Evolutionary conservation across 345 rosid genomes (phyloP).

Genomic region (Draba incana): DNA sequence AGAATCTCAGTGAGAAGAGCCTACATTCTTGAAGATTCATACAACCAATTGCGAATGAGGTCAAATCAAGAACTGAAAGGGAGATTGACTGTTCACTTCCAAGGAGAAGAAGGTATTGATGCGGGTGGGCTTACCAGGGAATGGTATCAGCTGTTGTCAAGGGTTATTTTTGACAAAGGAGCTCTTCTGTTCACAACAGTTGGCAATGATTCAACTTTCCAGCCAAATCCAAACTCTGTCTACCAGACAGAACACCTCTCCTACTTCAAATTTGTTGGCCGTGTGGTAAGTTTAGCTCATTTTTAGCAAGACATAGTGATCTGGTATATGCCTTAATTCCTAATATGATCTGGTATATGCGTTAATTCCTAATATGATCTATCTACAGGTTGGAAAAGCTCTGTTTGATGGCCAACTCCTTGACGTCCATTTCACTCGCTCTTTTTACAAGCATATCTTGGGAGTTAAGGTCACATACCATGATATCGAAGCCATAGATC

Average conservation of each 20-base stretch:
- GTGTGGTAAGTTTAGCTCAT: slow-evolving; percentile 71
- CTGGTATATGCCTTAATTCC: slow-evolving; percentile 20
- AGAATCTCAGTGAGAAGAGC: slow-evolving; percentile 95
- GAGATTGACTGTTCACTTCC: slow-evolving; percentile 89
- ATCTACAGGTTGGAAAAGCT: slow-evolving; percentile 90
- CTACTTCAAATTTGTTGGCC: slow-evolving; percentile 95
- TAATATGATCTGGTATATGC: slow-evolving; percentile 17
- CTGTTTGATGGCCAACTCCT: slow-evolving; percentile 92
- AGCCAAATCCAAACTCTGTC: slow-evolving; percentile 96
- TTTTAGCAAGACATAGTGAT: not conserved
- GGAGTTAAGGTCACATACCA: slow-evolving; percentile 91
- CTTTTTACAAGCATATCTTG: slow-evolving; percentile 94
- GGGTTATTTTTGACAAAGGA: slow-evolving; percentile 96
- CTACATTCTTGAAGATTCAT: slow-evolving; percentile 96
- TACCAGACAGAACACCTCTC: slow-evolving; percentile 98
- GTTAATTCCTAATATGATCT: slow-evolving; percentile 25
- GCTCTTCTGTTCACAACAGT: slow-evolving; percentile 95
- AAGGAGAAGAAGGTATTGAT: slow-evolving; percentile 99
- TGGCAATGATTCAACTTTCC: slow-evolving; percentile 97
- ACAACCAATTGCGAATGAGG: slow-evolving; percentile 90
- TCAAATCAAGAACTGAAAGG: slow-evolving; percentile 87
- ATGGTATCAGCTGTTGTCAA: slow-evolving; percentile 96
- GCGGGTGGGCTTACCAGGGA: slow-evolving; percentile 99
- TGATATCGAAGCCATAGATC: slow-evolving; percentile 98
- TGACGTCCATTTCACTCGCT: slow-evolving; percentile 97